A percentile compares a stretch with the other conserved stretches of the same genome.
Evolutionary conservation across 139 green algal species (phyloP).

Genomic region (Chlorella sp.): DNA sequence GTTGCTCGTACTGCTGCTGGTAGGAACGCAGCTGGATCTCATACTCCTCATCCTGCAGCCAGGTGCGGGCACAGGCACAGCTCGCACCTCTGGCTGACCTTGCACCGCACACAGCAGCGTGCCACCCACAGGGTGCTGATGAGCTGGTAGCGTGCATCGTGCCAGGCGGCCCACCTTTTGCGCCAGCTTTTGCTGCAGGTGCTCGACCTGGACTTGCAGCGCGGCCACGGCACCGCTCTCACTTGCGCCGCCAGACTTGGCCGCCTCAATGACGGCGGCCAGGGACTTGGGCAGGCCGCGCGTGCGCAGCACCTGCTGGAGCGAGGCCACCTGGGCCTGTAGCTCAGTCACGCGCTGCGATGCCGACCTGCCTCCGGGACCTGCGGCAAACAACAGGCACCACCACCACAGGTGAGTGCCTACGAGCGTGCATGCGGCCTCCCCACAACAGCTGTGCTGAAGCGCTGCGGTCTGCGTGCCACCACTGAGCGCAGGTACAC

Average conservation of each 20-base stretch:
- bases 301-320: constrained; percentile 10
- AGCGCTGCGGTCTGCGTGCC: too few species aligned
- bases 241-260: constrained; percentile 25
- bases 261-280: constrained; percentile 36
- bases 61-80: too few species aligned
- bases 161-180: constrained; percentile 17
- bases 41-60: constrained; percentile 42
- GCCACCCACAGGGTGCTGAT: too few species aligned
- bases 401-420: background rate
- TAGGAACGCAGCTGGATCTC: constrained; percentile 37
- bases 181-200: constrained; percentile 27
- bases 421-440: background rate
- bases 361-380: background rate
- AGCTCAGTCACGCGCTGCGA: constrained; percentile 19
- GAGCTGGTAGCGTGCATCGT: too few species aligned
- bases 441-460: too few species aligned
- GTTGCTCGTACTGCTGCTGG: constrained; percentile 43
- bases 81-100: too few species aligned
- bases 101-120: too few species aligned
- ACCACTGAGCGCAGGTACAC: too few species aligned
- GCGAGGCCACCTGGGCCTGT: constrained; percentile 22
- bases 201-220: constrained; percentile 26
- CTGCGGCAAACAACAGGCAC: background rate
- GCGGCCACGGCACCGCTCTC: constrained; percentile 29
- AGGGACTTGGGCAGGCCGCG: constrained; percentile 34